Evolutionary conservation across 78 protist species (phyloP), one percentile per base, ranked within the genome.

Genomic region (Guillardia theta): DNA sequence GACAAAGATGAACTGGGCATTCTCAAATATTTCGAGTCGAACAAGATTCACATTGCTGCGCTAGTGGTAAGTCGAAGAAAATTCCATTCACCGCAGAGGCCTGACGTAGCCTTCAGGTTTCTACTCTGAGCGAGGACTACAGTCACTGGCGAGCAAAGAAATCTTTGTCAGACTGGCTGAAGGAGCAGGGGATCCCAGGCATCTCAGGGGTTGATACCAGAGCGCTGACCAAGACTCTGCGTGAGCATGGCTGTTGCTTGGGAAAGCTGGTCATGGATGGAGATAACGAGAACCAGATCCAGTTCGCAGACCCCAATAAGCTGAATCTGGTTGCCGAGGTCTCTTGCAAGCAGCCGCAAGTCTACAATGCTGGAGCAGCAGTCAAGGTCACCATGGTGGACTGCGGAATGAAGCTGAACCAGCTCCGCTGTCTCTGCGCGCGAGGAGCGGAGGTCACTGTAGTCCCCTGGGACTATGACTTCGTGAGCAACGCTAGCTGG

Each of bases 391-490:
- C 97, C 46, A 97, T 98, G n/a, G 90, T 98, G 37, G 99, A 98
- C 95, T 97, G 98, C 76, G 99, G 99, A 41, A 96, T 98, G 87
- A 98, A 98, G 93, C 48, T 92, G 37, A 97, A 97, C 93, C 97
- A 96, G 77, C 88, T 98, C 76, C 97, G 99, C 27, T 95, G 96
- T 95, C 93, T 98, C 47, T 6, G 96, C 33, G 77, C 92, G 62
- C 96, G 97, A 36, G 98, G 98, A 94, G 97, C 97, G 24, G 92
- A 94, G 58, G 97, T 98, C 78, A 95, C 88, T 9, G 98, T 98
- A 30, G 99, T 98, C 24, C 99, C 99, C 37, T 97, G 98, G 98
- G 97, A 98, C 90, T 94, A 96, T 93, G 98, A 98, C 92, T 95
- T 98, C 64, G 50, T 33, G 83, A 90, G 19, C 21, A 24, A 58